Evolutionary conservation across 805 yeast genomes (phyloP).

Genomic region (Yarrowia sp.): DNA sequence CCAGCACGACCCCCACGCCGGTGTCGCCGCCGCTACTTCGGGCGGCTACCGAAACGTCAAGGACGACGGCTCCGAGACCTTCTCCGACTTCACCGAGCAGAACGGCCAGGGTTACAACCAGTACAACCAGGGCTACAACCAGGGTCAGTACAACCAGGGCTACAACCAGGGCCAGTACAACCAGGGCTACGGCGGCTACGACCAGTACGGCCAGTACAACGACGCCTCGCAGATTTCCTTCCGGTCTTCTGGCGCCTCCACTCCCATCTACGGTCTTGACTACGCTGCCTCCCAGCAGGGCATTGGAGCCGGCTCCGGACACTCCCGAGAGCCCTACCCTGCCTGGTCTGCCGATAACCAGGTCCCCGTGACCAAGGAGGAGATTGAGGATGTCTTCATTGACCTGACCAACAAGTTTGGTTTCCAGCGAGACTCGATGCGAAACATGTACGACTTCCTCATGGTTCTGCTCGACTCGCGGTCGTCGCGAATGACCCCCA

Average conservation of each 20-base stretch:
- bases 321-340: slow-evolving; percentile 91
- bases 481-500: slow-evolving; percentile 76
- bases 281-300: slow-evolving; percentile 49
- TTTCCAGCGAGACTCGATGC: slow-evolving; percentile 78
- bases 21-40: slow-evolving; percentile 53
- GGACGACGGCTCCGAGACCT: slow-evolving; percentile 53
- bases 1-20: slow-evolving; percentile 52
- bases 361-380: slow-evolving; percentile 74
- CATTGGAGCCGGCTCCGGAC: slow-evolving; percentile 61
- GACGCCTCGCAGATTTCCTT: slow-evolving; percentile 67
- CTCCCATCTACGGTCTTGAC: slow-evolving; percentile 84
- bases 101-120: slow-evolving; percentile 38
- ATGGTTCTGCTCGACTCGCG: slow-evolving; percentile 86
- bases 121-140: slow-evolving; percentile 49
- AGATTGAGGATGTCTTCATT: slow-evolving; percentile 66
- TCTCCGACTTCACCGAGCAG: slow-evolving; percentile 54
- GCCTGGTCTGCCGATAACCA: slow-evolving; percentile 97
- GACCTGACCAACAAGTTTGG: slow-evolving; percentile 73
- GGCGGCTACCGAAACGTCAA: slow-evolving; percentile 48
- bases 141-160: slow-evolving; percentile 47
- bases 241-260: slow-evolving; percentile 90
- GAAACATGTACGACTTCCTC: slow-evolving; percentile 81
- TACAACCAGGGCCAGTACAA: slow-evolving; percentile 43
- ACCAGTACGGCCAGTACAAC: slow-evolving; percentile 38
- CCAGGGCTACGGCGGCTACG: slow-evolving; percentile 45